Base-by-base conservation (phyloP, 106 monocot species). In the Phalaenopsis equestris region DNA sequence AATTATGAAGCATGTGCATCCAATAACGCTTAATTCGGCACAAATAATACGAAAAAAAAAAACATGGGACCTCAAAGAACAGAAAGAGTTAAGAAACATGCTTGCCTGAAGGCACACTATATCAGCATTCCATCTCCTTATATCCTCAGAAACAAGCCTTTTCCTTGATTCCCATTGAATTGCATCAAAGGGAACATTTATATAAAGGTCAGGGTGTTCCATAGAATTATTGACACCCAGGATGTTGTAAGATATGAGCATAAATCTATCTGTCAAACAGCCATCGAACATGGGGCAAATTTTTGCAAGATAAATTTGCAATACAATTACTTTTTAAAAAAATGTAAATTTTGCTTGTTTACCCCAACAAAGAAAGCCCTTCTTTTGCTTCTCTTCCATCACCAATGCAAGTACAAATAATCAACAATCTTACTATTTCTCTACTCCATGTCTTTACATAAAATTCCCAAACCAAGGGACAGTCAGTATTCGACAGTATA, bases 61-160 rank as follows among this genome's bases (percentile, higher is more conserved):
- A 76, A 30, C 30, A 61, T 14, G 42, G 8, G 67, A 65, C 58
- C 18, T 61, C 19, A 79, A 70, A 8, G 8, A 42, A 76, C 19
- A 67, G 56, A 49, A 77, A n/a, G 16, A 42, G 68, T 79, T 49
- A 42, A 72, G 41, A 12, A 73, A 75, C 8, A 83, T 45, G 74
- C 84, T 81, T 84, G 79, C 92, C 86, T 93, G 92, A 68, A 93
- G 90, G 79, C 92, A 93, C 17, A 90, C 84, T 79, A 93, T 64
- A 83, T 93, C 90, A 76, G 92, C 87, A 85, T 84, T 81, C 80
- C 80, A 88, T 45, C 68, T 78, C 41, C 46, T 78, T 42, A 93
- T 86, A 74, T 93, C 92, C 64, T 79, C 45, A 43, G 77, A 86
- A 80, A 93, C 88, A 7, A 88, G 88, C 72, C 58, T 23, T 70